These are phyloP conservation scores for Canna indica DNA, from an alignment of 176 grass and related monocot genomes.

Conservation along the genomic window DNA sequence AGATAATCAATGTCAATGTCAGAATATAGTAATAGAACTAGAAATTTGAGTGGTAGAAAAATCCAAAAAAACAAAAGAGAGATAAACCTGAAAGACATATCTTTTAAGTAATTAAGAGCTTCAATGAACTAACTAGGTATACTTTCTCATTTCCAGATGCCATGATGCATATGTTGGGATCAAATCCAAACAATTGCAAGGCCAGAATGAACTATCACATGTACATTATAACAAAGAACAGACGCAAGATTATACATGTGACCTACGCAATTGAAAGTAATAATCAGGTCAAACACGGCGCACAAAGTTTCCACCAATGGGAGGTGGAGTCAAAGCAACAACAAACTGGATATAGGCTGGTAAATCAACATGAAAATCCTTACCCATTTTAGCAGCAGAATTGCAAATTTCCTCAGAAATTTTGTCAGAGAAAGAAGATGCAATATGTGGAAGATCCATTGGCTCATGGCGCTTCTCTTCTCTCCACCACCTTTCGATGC, in stretches of 20 bases:
- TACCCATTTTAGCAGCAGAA: constrained; percentile 99
- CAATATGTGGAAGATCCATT: constrained; percentile 59
- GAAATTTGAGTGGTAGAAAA: too few species aligned
- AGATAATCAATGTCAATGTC: too few species aligned
- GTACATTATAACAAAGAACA: neutral
- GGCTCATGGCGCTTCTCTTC: constrained; percentile 79
- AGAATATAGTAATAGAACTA: too few species aligned
- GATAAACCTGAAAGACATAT: too few species aligned
- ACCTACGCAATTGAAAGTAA: neutral
- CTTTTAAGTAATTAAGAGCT: too few species aligned
- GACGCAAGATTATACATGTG: neutral
- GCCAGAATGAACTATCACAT: neutral
- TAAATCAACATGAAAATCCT: neutral
- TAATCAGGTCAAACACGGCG: neutral
- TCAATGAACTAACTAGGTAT: too few species aligned
- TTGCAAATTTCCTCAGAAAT: constrained; percentile 93
- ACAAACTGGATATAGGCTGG: neutral
- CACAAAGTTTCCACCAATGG: neutral
- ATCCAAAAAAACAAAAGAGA: too few species aligned
- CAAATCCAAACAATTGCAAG: neutral
- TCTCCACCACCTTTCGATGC: constrained; percentile 90
- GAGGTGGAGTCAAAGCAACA: neutral
- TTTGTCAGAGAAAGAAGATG: constrained; percentile 79
- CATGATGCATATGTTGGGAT: neutral
- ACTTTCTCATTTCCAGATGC: too few species aligned